These are phyloP conservation scores for Teunomyces lycoperdinae DNA, from an alignment of 805 yeast species.

Conservation along the genomic window DNA sequence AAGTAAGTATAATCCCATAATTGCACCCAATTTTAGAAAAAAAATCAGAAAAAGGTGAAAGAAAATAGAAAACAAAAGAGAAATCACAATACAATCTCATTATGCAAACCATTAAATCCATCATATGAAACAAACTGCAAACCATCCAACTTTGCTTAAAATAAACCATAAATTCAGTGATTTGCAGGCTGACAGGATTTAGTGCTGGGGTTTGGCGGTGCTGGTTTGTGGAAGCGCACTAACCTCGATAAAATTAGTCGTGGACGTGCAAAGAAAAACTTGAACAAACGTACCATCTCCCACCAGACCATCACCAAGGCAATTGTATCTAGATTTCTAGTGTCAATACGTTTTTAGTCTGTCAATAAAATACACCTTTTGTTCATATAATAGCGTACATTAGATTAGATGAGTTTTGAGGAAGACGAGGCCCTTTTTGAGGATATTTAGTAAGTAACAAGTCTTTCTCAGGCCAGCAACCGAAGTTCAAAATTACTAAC, in stretches of 20 bases:
- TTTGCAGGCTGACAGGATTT: too few relatives aligned
- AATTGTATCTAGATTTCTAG: conserved; percentile 2
- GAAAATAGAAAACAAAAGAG: background rate
- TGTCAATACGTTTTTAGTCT: conserved; percentile 10
- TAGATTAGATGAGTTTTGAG: conserved; percentile 43
- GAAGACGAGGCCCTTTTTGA: conserved; percentile 95
- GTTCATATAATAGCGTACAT: conserved; percentile 2
- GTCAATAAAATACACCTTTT: conserved; percentile 16
- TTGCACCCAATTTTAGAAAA: background rate
- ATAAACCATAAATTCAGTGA: too few relatives aligned
- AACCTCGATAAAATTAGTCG: background rate
- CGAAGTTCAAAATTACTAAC: background rate
- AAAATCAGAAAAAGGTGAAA: background rate
- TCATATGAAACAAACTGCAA: background rate
- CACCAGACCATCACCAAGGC: background rate
- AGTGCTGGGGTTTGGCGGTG: too few relatives aligned
- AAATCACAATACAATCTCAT: background rate
- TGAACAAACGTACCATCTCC: background rate
- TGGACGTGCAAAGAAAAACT: background rate
- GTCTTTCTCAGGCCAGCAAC: background rate
- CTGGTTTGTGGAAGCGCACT: too few relatives aligned
- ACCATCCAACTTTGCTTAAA: background rate
- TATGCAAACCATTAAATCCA: too few relatives aligned
- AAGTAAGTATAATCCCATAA: background rate
- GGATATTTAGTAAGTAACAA: conserved; percentile 63